A percentile compares a stretch with the other conserved stretches of the same genome.
These are phyloP conservation scores for Daldinia eschscholtzii DNA, from an alignment of 2,329 filamentous ascomycete species.

Conservation along the genomic window DNA sequence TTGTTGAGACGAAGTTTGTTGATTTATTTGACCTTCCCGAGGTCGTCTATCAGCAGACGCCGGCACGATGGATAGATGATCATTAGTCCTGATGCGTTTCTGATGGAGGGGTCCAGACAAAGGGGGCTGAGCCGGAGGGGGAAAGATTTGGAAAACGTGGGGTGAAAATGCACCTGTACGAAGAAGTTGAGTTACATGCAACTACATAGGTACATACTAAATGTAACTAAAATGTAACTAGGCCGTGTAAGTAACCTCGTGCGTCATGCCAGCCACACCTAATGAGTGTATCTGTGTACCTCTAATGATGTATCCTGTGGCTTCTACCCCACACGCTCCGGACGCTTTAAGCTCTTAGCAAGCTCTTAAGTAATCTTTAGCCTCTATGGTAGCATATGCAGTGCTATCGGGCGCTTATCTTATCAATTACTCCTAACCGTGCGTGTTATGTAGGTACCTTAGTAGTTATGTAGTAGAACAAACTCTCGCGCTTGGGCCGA, in stretches of 20 bases:
- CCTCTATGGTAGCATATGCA: not conserved
- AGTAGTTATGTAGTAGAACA: not conserved
- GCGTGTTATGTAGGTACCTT: not conserved
- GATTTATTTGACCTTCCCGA: slow-evolving; percentile 26
- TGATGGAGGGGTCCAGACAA: slow-evolving; percentile 38
- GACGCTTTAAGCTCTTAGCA: not conserved
- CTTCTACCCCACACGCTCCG: slow-evolving; percentile 1
- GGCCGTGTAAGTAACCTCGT: slow-evolving; percentile 12
- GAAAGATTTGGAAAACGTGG: slow-evolving; percentile 38
- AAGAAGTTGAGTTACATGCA: not conserved
- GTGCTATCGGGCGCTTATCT: slow-evolving; percentile 30
- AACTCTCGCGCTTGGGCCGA: slow-evolving; percentile 49
- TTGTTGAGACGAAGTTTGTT: slow-evolving; percentile 19
- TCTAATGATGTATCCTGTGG: slow-evolving; percentile 1
- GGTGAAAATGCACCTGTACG: slow-evolving; percentile 14
- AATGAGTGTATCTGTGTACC: not conserved
- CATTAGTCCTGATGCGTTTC: slow-evolving; percentile 9
- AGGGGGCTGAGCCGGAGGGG: slow-evolving; percentile 29
- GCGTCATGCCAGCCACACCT: slow-evolving; percentile 48
- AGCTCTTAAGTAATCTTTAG: not conserved
- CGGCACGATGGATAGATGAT: slow-evolving; percentile 27
- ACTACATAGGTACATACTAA: not conserved
- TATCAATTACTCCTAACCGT: slow-evolving; percentile 27
- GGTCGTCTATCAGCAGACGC: slow-evolving; percentile 19
- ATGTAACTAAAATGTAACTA: not conserved